phyloP scores from a whole-genome alignment of 805 yeast species.

The Saturnispora besseyi region DNA sequence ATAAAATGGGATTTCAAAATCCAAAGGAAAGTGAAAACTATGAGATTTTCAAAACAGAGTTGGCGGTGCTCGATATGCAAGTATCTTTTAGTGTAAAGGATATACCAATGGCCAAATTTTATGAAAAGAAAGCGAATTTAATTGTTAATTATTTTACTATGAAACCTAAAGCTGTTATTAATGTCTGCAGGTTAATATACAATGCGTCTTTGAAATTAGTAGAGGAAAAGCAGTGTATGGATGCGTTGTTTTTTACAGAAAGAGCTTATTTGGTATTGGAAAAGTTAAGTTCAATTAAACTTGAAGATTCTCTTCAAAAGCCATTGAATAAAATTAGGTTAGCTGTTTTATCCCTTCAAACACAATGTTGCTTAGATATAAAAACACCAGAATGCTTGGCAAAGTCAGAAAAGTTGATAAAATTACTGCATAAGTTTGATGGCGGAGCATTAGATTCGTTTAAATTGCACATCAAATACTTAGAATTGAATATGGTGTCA shows the following conservation, averaged over 20 bases:
- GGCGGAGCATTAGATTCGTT: constrained; percentile 27
- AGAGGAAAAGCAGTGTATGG: constrained; percentile 6
- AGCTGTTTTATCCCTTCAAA: constrained; percentile 21
- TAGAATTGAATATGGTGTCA: constrained; percentile 11
- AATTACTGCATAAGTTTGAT: constrained; percentile 20
- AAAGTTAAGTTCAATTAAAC: constrained; percentile 3
- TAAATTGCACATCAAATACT: constrained; percentile 21
- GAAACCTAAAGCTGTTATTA: constrained; percentile 19
- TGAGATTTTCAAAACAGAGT: constrained; percentile 18
- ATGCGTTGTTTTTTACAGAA: constrained; percentile 13
- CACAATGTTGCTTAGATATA: constrained; percentile 22
- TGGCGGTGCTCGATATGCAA: constrained; percentile 27
- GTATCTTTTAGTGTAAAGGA: constrained; percentile 25
- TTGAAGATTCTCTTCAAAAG: constrained; percentile 10
- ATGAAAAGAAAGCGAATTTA: constrained; percentile 25
- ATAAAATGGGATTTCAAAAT: constrained; percentile 9
- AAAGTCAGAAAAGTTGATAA: constrained; percentile 19
- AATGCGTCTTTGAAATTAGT: constrained; percentile 20
- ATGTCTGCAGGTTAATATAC: constrained; percentile 27
- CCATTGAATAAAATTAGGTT: constrained; percentile 13
- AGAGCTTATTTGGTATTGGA: constrained; percentile 15
- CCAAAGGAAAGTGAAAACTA: background rate
- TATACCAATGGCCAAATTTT: constrained; percentile 28
- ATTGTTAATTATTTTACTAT: constrained; percentile 9
- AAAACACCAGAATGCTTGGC: constrained; percentile 10